Conservation (phyloP, 176 grass and related monocot genomes). For the Hordeum vulgare region MorexV3_pseudomolecules_assembly NC_058524.1:596624224-596624723, state of each 20-base stretch:
- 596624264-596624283: conserved; percentile 37
- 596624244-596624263: not conserved
- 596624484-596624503: not conserved
- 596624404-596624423: not conserved
- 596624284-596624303: conserved; percentile 15
- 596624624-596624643: not conserved
- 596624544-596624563: not conserved
- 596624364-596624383: not conserved
- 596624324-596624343: conserved; percentile 40
- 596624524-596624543: no score
- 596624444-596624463: not conserved
- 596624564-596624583: not conserved
- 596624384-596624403: not conserved
- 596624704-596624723: not conserved
- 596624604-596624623: not conserved
- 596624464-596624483: no score
- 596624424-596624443: not conserved
- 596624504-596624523: no score
- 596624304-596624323: conserved; percentile 1
- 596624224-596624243: not conserved
- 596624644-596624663: not conserved
- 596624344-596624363: not conserved
- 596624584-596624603: not conserved
- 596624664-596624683: not conserved
- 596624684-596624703: not conserved